These are phyloP conservation scores for Melampsora allii-populina DNA, from an alignment of 1,284 basidiomycete genomes.

Conservation along the genomic window DNA sequence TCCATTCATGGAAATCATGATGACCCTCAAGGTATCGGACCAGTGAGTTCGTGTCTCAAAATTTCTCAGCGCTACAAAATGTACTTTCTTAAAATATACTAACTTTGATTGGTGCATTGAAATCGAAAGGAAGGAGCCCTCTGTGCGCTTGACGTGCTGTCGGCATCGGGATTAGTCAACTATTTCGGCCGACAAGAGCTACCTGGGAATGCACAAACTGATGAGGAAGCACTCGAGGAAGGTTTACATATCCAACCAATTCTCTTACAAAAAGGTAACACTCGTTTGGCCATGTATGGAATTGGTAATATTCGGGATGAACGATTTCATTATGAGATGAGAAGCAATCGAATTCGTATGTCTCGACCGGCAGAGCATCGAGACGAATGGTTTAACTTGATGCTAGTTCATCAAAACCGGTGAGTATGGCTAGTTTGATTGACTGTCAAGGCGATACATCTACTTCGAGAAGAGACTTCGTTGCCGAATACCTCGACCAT, in stretches of 20 bases:
- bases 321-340: constrained; percentile 90
- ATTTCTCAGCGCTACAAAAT: not conserved
- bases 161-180: constrained; percentile 88
- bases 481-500: not conserved
- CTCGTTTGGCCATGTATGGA: constrained; percentile 83
- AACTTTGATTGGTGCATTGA: not conserved
- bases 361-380: constrained; percentile 74
- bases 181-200: constrained; percentile 86
- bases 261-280: constrained; percentile 81
- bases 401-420: constrained; percentile 95
- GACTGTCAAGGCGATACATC: constrained; percentile 10
- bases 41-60: constrained; percentile 60
- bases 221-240: constrained; percentile 60
- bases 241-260: constrained; percentile 88
- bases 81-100: not conserved
- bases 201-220: constrained; percentile 56
- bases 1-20: constrained; percentile 99
- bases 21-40: constrained; percentile 92
- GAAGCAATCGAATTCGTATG: constrained; percentile 91
- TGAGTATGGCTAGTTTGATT: constrained; percentile 53
- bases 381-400: constrained; percentile 87
- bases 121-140: constrained; percentile 79
- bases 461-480: not conserved
- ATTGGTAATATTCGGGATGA: constrained; percentile 96
- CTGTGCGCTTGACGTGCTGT: constrained; percentile 89